phyloP scores from a whole-genome alignment of 768 basidiomycete species.

The Cyclocybe cylindracea region DNA sequence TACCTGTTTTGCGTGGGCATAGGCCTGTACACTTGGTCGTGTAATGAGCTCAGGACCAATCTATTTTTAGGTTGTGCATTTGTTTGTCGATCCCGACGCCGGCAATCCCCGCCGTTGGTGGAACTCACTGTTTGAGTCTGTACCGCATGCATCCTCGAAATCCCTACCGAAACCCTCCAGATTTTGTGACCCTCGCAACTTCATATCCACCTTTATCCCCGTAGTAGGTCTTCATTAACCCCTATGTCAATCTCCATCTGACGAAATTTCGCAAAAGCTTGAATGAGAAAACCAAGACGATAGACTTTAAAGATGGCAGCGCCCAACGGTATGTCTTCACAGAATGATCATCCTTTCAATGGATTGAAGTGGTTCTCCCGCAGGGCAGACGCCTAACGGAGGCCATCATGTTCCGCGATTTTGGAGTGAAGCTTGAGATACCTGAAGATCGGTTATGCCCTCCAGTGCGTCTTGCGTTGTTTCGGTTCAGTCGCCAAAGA shows the following conservation, averaged over 20 bases:
- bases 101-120: too few species aligned
- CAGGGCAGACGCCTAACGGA: conserved; percentile 70
- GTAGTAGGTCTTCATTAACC: neutral
- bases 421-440: conserved; percentile 58
- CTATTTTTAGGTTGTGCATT: too few species aligned
- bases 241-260: conserved; percentile 5
- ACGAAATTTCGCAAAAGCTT: conserved; percentile 14
- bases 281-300: conserved; percentile 28
- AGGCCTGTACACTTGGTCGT: too few species aligned
- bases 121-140: too few species aligned
- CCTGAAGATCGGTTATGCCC: conserved; percentile 82
- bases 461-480: conserved; percentile 57
- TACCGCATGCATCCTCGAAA: conserved; percentile 42
- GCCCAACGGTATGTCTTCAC: conserved; percentile 59
- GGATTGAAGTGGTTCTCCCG: conserved; percentile 2
- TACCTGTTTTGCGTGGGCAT: too few species aligned
- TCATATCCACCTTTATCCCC: conserved; percentile 35
- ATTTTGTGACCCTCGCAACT: conserved; percentile 62
- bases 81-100: too few species aligned
- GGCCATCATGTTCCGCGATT: conserved; percentile 77
- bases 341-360: neutral
- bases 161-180: conserved; percentile 39
- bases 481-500: too few species aligned
- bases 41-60: too few species aligned
- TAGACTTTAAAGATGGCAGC: conserved; percentile 75